A percentile compares a stretch with the other conserved stretches of the same genome.
phyloP scores from a whole-genome alignment of 139 green algal genomes.

The Parachlorella kessleri region DNA sequence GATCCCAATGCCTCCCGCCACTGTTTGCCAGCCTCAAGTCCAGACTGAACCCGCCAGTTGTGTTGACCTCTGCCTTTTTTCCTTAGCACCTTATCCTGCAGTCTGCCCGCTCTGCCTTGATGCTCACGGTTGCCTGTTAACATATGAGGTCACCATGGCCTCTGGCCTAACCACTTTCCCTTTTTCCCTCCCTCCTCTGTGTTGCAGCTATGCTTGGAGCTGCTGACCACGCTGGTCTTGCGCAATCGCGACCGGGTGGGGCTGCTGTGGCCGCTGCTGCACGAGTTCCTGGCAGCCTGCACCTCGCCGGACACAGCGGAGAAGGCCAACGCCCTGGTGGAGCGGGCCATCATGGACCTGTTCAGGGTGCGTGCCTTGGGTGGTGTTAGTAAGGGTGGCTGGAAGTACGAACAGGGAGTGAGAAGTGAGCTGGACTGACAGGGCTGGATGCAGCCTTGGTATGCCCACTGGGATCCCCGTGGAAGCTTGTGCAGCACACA shows the following conservation, averaged over 20 bases:
- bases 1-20: too few relatives aligned
- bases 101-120: background rate
- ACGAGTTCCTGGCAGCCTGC: conserved; percentile 65
- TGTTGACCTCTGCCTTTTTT: too few relatives aligned
- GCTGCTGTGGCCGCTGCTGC: conserved; percentile 84
- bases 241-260: conserved; percentile 88
- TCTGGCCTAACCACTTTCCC: conserved; percentile 25
- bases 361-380: conserved; percentile 60
- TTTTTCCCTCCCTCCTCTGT: conserved; percentile 40
- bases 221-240: conserved; percentile 87
- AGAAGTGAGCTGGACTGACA: too few relatives aligned
- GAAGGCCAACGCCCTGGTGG: conserved; percentile 56
- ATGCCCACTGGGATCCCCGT: too few relatives aligned
- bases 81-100: background rate
- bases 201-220: conserved; percentile 91
- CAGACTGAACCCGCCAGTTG: too few relatives aligned
- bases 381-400: too few relatives aligned
- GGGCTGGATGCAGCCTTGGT: too few relatives aligned
- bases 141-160: background rate
- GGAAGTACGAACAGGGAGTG: too few relatives aligned
- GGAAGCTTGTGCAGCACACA: too few relatives aligned
- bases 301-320: conserved; percentile 1
- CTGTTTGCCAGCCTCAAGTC: too few relatives aligned
- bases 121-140: too few relatives aligned
- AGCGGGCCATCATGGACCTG: conserved; percentile 85